Percentiles rank a stretch among this genome's conserved stretches.
Evolutionary conservation across 2,329 filamentous ascomycete species (phyloP).

Genomic region (Microcyclospora tardicrescens): DNA sequence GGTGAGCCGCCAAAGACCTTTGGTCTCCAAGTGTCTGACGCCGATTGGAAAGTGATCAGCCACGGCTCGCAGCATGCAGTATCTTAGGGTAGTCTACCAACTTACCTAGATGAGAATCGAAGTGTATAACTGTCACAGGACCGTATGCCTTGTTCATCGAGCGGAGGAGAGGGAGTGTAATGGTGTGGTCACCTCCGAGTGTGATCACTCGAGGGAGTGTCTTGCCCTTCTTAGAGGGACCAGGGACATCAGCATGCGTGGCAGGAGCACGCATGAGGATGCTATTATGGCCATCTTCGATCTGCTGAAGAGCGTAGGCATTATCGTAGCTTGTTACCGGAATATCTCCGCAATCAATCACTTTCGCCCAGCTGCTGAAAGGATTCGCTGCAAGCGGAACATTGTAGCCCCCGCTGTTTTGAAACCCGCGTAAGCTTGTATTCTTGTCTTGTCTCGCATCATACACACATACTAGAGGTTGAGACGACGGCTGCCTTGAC

Average conservation of each 20-base stretch:
- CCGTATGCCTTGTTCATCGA: slow-evolving; percentile 53
- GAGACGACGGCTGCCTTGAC: slow-evolving; percentile 72
- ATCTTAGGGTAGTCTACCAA: slow-evolving; percentile 27
- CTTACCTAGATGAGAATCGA: slow-evolving; percentile 42
- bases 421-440: slow-evolving; percentile 38
- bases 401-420: slow-evolving; percentile 69
- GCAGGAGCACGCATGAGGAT: slow-evolving; percentile 58
- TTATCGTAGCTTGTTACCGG: slow-evolving; percentile 53
- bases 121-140: slow-evolving; percentile 52
- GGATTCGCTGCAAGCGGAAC: slow-evolving; percentile 68
- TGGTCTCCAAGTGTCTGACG: slow-evolving; percentile 52
- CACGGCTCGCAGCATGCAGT: not conserved
- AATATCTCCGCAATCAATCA: slow-evolving; percentile 51
- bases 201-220: slow-evolving; percentile 74
- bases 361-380: slow-evolving; percentile 67
- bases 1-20: slow-evolving; percentile 80
- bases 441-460: slow-evolving; percentile 10
- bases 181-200: slow-evolving; percentile 51
- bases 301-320: slow-evolving; percentile 66
- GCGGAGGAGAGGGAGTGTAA: slow-evolving; percentile 42
- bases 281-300: slow-evolving; percentile 70
- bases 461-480: slow-evolving; percentile 64
- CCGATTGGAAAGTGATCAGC: not conserved
- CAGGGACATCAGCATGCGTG: slow-evolving; percentile 53
- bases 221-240: slow-evolving; percentile 58